These are phyloP conservation scores for Tubosaeta sp. DNA, from an alignment of 768 basidiomycete genomes.

Conservation along the genomic window DNA sequence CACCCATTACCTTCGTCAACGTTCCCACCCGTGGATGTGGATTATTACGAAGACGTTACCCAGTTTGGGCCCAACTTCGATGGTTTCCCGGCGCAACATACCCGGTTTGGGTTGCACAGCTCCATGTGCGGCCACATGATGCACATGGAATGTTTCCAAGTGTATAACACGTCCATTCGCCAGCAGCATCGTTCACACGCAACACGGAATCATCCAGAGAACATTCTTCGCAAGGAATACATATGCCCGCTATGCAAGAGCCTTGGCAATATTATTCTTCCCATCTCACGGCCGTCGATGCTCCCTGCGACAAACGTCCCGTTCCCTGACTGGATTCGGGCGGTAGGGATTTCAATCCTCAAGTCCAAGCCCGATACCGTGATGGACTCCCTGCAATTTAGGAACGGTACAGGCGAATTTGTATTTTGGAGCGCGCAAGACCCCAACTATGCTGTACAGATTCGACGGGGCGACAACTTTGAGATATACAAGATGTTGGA, in stretches of 20 bases:
- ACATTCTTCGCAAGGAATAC: constrained; percentile 89
- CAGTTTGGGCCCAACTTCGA: constrained; percentile 63
- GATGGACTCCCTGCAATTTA: constrained; percentile 69
- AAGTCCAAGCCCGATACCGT: constrained; percentile 74
- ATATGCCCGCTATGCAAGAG: constrained; percentile 98
- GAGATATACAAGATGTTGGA: constrained; percentile 81
- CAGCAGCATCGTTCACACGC: constrained; percentile 85
- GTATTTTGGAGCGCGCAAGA: constrained; percentile 88
- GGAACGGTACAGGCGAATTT: constrained; percentile 82
- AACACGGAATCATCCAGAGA: constrained; percentile 91
- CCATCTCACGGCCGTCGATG: constrained; percentile 56
- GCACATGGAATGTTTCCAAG: constrained; percentile 93
- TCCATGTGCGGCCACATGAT: constrained; percentile 96
- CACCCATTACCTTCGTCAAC: constrained; percentile 29
- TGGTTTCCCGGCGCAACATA: constrained; percentile 65
- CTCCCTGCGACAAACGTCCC: constrained; percentile 46
- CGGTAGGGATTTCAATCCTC: constrained; percentile 83
- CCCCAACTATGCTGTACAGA: constrained; percentile 54
- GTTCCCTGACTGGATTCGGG: constrained; percentile 87
- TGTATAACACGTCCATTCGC: constrained; percentile 82
- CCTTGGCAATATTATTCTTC: constrained; percentile 90
- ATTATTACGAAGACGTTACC: constrained; percentile 26
- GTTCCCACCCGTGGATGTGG: constrained; percentile 28
- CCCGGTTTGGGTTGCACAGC: constrained; percentile 79
- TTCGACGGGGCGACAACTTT: constrained; percentile 50